Evolutionary conservation across 164 flowering plant species (phyloP).

Genomic region (Kalanchoe fedtschenkoi): DNA sequence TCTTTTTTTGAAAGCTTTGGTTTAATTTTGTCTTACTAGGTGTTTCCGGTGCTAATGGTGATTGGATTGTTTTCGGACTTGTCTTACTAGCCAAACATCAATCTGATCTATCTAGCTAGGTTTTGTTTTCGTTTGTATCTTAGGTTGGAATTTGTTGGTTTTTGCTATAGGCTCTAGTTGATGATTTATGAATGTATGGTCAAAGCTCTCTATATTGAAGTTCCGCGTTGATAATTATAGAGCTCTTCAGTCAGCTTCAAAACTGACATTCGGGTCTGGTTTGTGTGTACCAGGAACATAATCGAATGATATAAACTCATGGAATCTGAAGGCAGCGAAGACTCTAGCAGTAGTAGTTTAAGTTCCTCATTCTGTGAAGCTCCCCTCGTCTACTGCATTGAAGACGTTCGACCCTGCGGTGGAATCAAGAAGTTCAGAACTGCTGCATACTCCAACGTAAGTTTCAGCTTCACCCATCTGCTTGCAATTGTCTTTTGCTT

Average conservation of each 20-base stretch:
- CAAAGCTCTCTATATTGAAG: too few species aligned
- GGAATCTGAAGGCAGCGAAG: slow-evolving; percentile 1
- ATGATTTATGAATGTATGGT: too few species aligned
- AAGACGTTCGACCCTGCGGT: slow-evolving; percentile 3
- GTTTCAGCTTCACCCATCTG: background rate
- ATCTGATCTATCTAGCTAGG: too few species aligned
- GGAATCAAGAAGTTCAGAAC: slow-evolving; percentile 4
- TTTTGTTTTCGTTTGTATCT: too few species aligned
- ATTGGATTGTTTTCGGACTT: too few species aligned
- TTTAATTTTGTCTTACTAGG: too few species aligned
- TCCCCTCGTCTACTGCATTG: background rate
- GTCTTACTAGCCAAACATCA: too few species aligned
- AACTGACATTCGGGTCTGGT: background rate
- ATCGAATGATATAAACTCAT: background rate
- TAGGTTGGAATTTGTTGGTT: background rate
- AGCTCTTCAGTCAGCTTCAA: background rate
- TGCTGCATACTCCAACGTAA: slow-evolving; percentile 6
- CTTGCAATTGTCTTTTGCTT: background rate
- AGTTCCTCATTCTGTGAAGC: background rate
- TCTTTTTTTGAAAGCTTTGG: too few species aligned
- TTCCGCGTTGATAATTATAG: too few species aligned
- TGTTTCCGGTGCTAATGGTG: too few species aligned
- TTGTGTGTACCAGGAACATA: background rate
- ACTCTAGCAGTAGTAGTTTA: slow-evolving; percentile 2
- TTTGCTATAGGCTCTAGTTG: too few species aligned